These are phyloP conservation scores for Aspergillus amoenus DNA, from an alignment of 2,329 filamentous ascomycete species.

Conservation along the genomic window DNA sequence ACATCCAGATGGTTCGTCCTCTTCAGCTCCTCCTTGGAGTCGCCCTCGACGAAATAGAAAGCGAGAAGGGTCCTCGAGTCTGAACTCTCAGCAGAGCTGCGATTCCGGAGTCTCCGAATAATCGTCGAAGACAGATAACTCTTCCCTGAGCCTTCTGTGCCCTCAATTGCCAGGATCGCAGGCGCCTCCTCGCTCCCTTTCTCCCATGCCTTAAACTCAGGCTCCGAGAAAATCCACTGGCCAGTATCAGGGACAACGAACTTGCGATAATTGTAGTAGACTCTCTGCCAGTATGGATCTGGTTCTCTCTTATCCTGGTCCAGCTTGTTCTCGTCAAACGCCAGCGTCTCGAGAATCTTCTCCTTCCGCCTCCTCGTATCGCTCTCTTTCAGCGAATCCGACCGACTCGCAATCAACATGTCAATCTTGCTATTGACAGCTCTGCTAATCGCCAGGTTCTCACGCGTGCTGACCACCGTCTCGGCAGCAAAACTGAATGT, in stretches of 20 bases:
- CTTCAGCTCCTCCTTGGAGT: constrained; percentile 18
- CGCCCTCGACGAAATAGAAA: constrained; percentile 20
- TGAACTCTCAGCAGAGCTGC: constrained; percentile 8
- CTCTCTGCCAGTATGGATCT: constrained; percentile 17
- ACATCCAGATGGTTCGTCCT: constrained; percentile 14
- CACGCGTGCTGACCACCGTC: constrained; percentile 9
- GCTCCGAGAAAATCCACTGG: constrained; percentile 18
- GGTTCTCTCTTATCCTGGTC: constrained; percentile 15
- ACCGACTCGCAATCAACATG: constrained; percentile 14
- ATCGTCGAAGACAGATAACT: constrained; percentile 18
- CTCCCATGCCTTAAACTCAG: constrained; percentile 14
- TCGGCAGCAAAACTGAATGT: constrained; percentile 17
- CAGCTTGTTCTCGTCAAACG: constrained; percentile 20
- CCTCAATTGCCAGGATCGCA: constrained; percentile 16
- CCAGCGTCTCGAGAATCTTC: constrained; percentile 11
- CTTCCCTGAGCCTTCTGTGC: constrained; percentile 18
- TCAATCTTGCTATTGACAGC: constrained; percentile 18
- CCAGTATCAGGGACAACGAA: constrained; percentile 14
- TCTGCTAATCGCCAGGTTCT: constrained; percentile 15
- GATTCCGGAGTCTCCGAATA: constrained; percentile 14
- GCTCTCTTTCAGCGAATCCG: constrained; percentile 16
- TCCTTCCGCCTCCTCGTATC: constrained; percentile 13
- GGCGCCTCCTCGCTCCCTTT: not conserved
- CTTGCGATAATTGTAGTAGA: constrained; percentile 18
- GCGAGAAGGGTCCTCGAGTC: constrained; percentile 13